Evolutionary conservation across 768 basidiomycete genomes (phyloP), one percentile per base, ranked within the genome.

Genomic region (Tephrocybe sp.): DNA sequence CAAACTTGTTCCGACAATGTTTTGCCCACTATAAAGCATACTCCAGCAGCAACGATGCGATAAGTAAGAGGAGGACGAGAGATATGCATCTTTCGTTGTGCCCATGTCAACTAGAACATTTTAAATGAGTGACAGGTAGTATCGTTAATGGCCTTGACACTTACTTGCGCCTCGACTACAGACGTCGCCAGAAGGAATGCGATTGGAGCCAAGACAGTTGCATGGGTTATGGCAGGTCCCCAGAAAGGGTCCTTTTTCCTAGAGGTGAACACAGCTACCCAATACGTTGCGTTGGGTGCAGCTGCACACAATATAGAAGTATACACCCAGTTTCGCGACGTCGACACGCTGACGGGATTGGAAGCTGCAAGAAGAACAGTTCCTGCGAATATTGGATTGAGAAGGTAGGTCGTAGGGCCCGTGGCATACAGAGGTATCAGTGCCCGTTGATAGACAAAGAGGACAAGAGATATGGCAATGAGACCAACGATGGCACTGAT

Each of bases 371-470:
- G 54, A 13, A 76, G 45, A 20, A 73, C 60, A 16, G 73, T 68
- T 36, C 60, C 60, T 20, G 72, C 51, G 20, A 71, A 55, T 13
- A 72, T 56, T 44, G 67, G 62, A 48, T 72, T 63, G 42, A 90
- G 68, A 33, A 82, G 70, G 48, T 73, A 70, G 0, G 68, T 69
- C 1, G 84, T 80, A 0, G 85, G 79, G 6, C 74, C 72, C 11
- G 76, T 70, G 41, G 83, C 88, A 63, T 89, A 91, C 3, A 90
- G 68, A 13, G 89, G 89, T 48, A 74, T 66, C n/a, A 92, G 61
- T 8, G 80, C 74, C 31, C 79, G 80, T 63, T 80, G 76, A 61
- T 90, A 88, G 5, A 77, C 68, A 56, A 79, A 83, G 14, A 83
- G 70, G 48, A 80, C 72, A 30, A 89, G 73, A 2, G 86, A 85